Base-by-base conservation (phyloP, 2,329 filamentous ascomycete species). In the Nemania serpens region DNA sequence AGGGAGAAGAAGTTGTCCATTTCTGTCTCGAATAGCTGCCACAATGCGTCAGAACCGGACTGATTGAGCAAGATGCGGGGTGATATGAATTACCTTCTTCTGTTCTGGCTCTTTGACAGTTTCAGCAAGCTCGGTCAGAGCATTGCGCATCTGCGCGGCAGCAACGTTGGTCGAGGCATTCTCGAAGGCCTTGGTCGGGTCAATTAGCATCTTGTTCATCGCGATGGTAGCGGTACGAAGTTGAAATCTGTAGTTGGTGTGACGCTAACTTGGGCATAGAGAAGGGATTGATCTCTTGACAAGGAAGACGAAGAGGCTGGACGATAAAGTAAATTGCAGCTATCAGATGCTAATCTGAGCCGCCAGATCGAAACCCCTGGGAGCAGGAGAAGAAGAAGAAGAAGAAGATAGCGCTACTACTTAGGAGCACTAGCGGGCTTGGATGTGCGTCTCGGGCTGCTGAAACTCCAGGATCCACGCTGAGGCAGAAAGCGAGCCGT, bases 1-100 rank as follows among this genome's bases (percentile, higher is more conserved):
- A 99, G 90, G 63, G 93, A 90, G 76, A 99, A 99, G 85, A 99
- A 99, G 88, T 99, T 99, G 87, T 99, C 95, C 93, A 97, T 98
- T 82, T 99, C 94, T 4, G 93, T 96, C 82, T 98, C 94, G 78
- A 98, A 98, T 69, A 96, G 88, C 91, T 91, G 69, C 70, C 49
- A 41, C 2, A 15, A 34, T 33, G 9, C 22, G 61, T 67, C 54
- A 66, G 48, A 49, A 13, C 12, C 20, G 11, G 25, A 20, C 9
- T 45, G 33, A 5, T 2, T 1, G 9, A 18, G 34, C 5, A 20
- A 12, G 46, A 34, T 1, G 2, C 2, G 20, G 41, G 62, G 61
- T 5, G 7, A 41, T 42, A 17, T 13, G 29, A 37, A 45, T 80
- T 81, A 93, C 93, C 90, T 97, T 94, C 80, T 91, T 91, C 76